Percentiles rank a stretch among this genome's conserved stretches.
Conservation (phyloP, 768 basidiomycete species). For the Boletus patriciae region DNA sequence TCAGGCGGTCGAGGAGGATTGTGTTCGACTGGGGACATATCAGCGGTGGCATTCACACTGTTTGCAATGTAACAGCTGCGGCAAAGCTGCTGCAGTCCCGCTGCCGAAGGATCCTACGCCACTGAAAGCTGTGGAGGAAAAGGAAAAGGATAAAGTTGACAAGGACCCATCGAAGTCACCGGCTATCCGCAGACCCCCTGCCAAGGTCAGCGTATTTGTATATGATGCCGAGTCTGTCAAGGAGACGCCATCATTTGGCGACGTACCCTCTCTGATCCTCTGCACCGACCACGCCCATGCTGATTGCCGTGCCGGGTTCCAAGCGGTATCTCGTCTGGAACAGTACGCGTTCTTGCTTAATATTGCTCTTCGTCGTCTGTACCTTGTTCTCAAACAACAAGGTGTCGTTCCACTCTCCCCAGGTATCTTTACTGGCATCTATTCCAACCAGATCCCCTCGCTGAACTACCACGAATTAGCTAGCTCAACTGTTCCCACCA, state of each 20-base stretch:
- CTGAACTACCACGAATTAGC: constrained; percentile 20
- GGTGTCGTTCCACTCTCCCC: constrained; percentile 86
- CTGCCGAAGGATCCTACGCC: constrained; percentile 54
- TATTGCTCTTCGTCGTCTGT: constrained; percentile 89
- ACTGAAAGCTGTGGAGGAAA: constrained; percentile 53
- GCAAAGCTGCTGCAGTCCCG: constrained; percentile 68
- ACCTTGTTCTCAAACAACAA: constrained; percentile 81
- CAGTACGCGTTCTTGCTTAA: constrained; percentile 97
- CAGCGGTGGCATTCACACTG: constrained; percentile 97
- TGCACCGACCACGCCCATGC: constrained; percentile 76
- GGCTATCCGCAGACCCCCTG: constrained; percentile 70
- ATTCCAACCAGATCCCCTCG: constrained; percentile 4
- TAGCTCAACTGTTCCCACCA: constrained; percentile 34
- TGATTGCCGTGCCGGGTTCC: constrained; percentile 75
- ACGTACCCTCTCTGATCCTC: constrained; percentile 68
- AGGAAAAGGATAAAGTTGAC: constrained; percentile 42
- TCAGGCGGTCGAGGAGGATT: constrained; percentile 95
- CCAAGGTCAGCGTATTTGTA: constrained; percentile 75
- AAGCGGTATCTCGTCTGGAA: constrained; percentile 89
- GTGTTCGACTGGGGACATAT: constrained; percentile 92
- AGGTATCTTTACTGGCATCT: constrained; percentile 43
- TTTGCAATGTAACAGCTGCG: constrained; percentile 80
- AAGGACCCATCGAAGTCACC: constrained; percentile 58
- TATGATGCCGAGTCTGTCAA: constrained; percentile 71
- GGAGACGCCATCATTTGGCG: constrained; percentile 69